Evolutionary conservation across 495 filamentous ascomycete genomes (phyloP).

Genomic region (Podospora comata): DNA sequence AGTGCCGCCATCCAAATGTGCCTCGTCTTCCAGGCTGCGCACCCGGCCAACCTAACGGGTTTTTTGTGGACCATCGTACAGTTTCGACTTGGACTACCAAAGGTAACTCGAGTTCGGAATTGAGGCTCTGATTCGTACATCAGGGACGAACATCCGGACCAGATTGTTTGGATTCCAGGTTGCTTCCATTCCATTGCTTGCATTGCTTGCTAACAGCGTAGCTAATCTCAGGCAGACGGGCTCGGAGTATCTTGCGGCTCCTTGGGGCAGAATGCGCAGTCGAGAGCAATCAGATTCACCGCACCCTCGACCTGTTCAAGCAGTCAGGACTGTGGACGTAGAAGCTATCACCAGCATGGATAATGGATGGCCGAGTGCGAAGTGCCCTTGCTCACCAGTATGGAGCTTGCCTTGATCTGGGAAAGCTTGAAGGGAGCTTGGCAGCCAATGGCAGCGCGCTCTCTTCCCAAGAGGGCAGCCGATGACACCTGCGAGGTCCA

Average conservation of each 20-base stretch:
- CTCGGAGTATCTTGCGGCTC: not conserved
- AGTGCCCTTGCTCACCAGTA: not conserved
- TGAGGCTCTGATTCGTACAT: not conserved
- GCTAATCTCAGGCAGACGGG: not conserved
- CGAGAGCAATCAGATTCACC: not conserved
- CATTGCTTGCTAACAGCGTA: not conserved
- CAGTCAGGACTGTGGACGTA: not conserved
- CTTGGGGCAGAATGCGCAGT: not conserved
- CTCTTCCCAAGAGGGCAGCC: not conserved
- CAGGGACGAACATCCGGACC: not conserved
- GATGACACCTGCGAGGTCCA: not conserved
- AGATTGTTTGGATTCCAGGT: no score
- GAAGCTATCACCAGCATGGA: not conserved
- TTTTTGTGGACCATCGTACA: not conserved
- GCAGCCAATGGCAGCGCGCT: not conserved
- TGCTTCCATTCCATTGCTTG: no score
- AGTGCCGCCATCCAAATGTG: not conserved
- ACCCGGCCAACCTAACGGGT: not conserved
- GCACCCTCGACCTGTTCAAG: not conserved
- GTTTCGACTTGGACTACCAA: not conserved
- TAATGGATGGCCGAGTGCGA: not conserved
- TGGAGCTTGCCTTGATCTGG: not conserved
- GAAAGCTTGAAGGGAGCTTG: conserved; percentile 5
- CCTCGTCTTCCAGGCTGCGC: not conserved
- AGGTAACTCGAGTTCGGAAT: not conserved